Conservation (phyloP, 2,329 filamentous ascomycete genomes). For the Aspergillus hortae region DNA sequence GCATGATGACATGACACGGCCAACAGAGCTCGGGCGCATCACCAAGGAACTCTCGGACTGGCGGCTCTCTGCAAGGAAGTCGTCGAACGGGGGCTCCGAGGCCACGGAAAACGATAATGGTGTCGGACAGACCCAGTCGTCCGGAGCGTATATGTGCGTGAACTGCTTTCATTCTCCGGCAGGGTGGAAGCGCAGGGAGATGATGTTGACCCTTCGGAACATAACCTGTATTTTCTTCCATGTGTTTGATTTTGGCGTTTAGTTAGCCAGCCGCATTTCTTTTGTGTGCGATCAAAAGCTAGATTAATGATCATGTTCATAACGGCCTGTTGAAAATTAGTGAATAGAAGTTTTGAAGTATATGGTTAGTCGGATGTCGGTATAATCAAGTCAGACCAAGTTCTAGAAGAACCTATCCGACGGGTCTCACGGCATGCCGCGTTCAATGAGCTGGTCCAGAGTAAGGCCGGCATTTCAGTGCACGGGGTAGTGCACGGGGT, state of each 20-base stretch:
- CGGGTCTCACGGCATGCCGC: too few species aligned
- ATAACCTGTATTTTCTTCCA: constrained; percentile 13
- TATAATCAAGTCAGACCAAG: too few species aligned
- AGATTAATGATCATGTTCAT: constrained; percentile 30
- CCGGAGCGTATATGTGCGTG: background rate
- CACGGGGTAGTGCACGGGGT: too few species aligned
- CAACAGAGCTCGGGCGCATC: too few species aligned
- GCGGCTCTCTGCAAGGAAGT: too few species aligned
- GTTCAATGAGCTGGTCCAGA: too few species aligned
- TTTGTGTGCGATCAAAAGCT: constrained; percentile 18
- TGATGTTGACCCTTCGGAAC: constrained; percentile 7
- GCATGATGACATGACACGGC: background rate
- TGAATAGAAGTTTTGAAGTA: too few species aligned
- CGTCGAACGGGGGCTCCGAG: too few species aligned
- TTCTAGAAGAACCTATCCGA: too few species aligned
- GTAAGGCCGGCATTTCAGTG: too few species aligned
- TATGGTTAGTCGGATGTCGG: background rate
- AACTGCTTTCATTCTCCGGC: background rate
- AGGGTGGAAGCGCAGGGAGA: background rate
- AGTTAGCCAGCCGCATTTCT: constrained; percentile 12
- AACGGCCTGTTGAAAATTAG: constrained; percentile 11
- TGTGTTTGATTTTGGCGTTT: constrained; percentile 12
- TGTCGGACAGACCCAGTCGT: background rate
- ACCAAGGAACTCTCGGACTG: too few species aligned
- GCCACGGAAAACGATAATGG: background rate